Percentiles rank a stretch among this genome's conserved stretches.
Conservation (phyloP, 2,329 filamentous ascomycete genomes). For the Hymenoscyphus fraxineus region DNA sequence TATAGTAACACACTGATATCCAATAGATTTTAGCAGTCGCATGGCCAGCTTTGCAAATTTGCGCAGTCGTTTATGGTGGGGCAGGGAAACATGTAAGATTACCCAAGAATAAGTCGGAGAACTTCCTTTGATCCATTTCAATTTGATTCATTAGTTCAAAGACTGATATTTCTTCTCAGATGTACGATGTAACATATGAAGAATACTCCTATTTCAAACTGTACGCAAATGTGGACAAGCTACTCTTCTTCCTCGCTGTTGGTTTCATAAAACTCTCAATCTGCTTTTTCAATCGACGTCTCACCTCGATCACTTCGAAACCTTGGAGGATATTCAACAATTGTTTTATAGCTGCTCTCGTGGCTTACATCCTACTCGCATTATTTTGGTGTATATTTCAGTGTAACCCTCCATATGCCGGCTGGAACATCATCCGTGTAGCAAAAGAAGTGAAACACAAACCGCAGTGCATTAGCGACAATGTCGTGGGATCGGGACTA, state of each 20-base stretch:
- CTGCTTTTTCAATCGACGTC: background rate
- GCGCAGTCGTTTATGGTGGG: background rate
- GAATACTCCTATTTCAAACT: background rate
- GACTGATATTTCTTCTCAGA: background rate
- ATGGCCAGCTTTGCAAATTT: background rate
- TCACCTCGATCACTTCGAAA: background rate
- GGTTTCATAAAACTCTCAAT: background rate
- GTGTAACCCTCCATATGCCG: background rate
- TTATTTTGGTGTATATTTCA: background rate
- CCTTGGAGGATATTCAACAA: background rate
- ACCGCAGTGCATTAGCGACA: background rate
- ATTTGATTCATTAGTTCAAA: background rate
- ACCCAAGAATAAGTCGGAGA: background rate
- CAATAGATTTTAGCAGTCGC: background rate
- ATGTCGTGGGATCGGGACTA: background rate
- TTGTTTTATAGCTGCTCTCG: background rate
- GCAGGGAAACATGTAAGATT: background rate
- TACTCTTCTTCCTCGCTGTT: background rate
- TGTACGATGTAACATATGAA: slow-evolving; percentile 1
- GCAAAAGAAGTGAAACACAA: background rate
- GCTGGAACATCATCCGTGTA: slow-evolving; percentile 1
- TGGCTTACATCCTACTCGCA: background rate
- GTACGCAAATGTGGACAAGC: background rate
- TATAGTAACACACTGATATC: background rate
- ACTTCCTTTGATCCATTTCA: background rate